Evolutionary conservation across 2,329 filamentous ascomycete genomes (phyloP).

Genomic region (Colletotrichum sansevieriae): DNA sequence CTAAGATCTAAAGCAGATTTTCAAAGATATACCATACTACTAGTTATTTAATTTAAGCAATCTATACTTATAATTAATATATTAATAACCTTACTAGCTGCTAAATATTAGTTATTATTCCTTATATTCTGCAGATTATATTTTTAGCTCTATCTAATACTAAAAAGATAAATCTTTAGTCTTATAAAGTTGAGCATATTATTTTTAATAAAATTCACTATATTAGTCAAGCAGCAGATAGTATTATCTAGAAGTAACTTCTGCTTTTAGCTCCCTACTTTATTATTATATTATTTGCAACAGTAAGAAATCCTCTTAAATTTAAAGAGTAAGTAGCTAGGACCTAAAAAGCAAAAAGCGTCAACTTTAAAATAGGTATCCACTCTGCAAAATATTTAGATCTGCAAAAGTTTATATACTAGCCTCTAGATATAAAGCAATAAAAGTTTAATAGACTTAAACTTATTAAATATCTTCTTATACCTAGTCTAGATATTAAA

Average conservation of each 20-base stretch:
- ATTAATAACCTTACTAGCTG: constrained; percentile 81
- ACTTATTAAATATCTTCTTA: constrained; percentile 55
- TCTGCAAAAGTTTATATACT: constrained; percentile 79
- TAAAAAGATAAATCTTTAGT: constrained; percentile 67
- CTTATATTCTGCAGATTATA: constrained; percentile 85
- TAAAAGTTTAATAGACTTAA: constrained; percentile 66
- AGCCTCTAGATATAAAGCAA: constrained; percentile 56
- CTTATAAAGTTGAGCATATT: constrained; percentile 76
- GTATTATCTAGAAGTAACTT: constrained; percentile 76
- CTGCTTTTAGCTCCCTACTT: constrained; percentile 80
- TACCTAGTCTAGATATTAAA: constrained; percentile 63
- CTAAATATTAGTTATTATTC: constrained; percentile 82
- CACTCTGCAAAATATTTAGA: constrained; percentile 81
- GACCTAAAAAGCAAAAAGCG: constrained; percentile 73
- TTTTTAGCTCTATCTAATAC: constrained; percentile 75
- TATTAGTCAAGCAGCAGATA: constrained; percentile 80
- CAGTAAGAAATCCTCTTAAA: constrained; percentile 76
- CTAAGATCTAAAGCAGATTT: constrained; percentile 81
- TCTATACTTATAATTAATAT: constrained; percentile 81
- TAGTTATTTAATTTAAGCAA: constrained; percentile 80
- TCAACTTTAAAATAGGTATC: constrained; percentile 75
- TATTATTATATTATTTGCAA: constrained; percentile 84
- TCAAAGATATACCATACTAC: constrained; percentile 73
- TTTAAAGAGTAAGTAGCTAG: constrained; percentile 77
- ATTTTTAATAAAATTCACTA: constrained; percentile 88